Evolutionary conservation across 2,329 filamentous ascomycete genomes (phyloP).

Genomic region (Claviceps humidiphila): DNA sequence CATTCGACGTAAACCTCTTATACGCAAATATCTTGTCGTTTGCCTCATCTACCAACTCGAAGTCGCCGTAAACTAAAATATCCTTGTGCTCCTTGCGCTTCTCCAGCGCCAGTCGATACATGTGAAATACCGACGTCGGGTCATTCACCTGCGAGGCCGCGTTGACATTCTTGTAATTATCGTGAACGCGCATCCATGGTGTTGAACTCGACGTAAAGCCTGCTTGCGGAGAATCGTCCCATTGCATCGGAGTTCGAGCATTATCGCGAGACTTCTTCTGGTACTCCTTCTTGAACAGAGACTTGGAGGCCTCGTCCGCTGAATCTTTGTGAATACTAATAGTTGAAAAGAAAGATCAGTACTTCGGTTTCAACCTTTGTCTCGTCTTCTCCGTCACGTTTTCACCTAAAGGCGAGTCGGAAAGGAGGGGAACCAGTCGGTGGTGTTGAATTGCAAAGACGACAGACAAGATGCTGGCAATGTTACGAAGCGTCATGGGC

Average conservation of each 20-base stretch:
- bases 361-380: not conserved
- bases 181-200: constrained; percentile 61
- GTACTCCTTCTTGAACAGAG: constrained; percentile 29
- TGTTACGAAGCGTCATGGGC: not conserved
- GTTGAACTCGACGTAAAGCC: constrained; percentile 47
- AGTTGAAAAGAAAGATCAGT: constrained; percentile 2
- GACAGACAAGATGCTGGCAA: not conserved
- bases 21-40: constrained; percentile 26
- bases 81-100: constrained; percentile 48
- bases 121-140: constrained; percentile 40
- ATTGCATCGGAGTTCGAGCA: constrained; percentile 59
- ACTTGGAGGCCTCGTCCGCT: constrained; percentile 24
- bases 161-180: constrained; percentile 50
- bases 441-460: not conserved
- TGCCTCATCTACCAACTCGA: constrained; percentile 23
- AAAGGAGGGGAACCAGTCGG: not conserved
- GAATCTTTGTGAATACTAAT: constrained; percentile 24
- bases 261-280: constrained; percentile 54
- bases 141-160: constrained; percentile 39
- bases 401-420: not conserved
- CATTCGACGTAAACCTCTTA: constrained; percentile 18
- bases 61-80: constrained; percentile 53
- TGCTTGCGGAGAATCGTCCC: constrained; percentile 44
- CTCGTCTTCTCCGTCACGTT: not conserved
- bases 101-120: constrained; percentile 46